Conservation (phyloP, 805 yeast genomes). For the Metschnikowia noctiluminum region DNA sequence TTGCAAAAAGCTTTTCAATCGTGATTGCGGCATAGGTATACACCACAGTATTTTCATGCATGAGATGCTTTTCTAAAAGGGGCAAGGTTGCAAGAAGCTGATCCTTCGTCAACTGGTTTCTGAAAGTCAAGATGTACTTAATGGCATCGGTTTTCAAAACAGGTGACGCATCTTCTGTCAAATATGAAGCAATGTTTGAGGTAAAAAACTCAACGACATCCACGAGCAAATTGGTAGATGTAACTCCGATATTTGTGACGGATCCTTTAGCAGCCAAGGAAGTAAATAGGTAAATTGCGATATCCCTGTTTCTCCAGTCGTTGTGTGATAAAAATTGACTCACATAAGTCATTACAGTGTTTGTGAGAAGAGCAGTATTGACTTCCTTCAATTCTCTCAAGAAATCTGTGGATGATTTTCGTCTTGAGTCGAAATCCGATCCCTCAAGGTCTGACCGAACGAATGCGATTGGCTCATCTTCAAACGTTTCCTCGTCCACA, state of each 20-base stretch:
- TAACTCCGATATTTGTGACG: conserved; percentile 80
- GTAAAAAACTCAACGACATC: conserved; percentile 87
- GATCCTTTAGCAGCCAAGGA: conserved; percentile 90
- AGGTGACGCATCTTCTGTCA: conserved; percentile 63
- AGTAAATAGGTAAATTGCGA: conserved; percentile 80
- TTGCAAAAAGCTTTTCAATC: conserved; percentile 79
- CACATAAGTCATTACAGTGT: conserved; percentile 70
- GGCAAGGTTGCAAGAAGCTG: conserved; percentile 82
- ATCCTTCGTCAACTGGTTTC: conserved; percentile 87
- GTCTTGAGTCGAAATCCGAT: conserved; percentile 86
- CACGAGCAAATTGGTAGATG: conserved; percentile 77
- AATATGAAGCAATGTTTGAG: conserved; percentile 76
- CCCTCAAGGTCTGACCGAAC: conserved; percentile 94
- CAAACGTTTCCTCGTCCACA: conserved; percentile 87
- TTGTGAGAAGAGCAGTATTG: conserved; percentile 71
- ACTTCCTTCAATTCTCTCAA: conserved; percentile 79
- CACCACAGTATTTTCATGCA: conserved; percentile 63
- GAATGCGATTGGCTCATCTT: conserved; percentile 94
- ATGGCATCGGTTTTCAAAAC: conserved; percentile 90
- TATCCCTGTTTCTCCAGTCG: conserved; percentile 84
- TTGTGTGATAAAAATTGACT: conserved; percentile 52
- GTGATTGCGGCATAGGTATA: conserved; percentile 93
- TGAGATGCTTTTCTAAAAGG: conserved; percentile 64
- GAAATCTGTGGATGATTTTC: conserved; percentile 91
- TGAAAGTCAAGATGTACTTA: conserved; percentile 80